Conservation (phyloP, 225 moss, liverwort and hornwort species). For the Thuidium tamariscinum region DNA sequence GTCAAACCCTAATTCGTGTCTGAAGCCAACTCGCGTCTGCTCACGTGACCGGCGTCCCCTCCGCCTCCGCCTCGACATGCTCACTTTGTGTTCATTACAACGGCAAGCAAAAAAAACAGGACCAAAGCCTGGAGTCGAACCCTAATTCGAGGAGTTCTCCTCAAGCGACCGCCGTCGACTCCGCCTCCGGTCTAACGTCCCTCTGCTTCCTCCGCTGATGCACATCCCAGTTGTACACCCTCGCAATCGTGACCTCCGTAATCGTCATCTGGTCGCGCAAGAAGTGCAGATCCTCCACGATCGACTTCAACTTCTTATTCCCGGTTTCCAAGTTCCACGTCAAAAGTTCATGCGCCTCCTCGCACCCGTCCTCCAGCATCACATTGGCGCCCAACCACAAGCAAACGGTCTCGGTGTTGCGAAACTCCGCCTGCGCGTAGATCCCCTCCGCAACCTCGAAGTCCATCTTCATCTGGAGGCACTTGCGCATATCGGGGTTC, state of each 20-base stretch:
- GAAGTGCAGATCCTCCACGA: conserved; percentile 79
- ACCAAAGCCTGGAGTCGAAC: background rate
- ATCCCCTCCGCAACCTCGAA: conserved; percentile 98
- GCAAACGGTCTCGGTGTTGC: conserved; percentile 74
- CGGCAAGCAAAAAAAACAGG: background rate
- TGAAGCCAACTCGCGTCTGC: background rate
- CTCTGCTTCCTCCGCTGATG: conserved; percentile 81
- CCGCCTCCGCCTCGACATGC: background rate
- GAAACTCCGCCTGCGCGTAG: conserved; percentile 79
- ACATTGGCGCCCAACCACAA: conserved; percentile 99
- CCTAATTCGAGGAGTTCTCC: background rate
- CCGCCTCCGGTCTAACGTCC: conserved; percentile 21
- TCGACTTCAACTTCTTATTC: conserved; percentile 53
- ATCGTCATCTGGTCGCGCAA: conserved; percentile 94
- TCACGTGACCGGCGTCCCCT: background rate
- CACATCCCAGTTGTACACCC: conserved; percentile 95
- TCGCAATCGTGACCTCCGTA: conserved; percentile 92
- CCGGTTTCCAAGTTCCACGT: conserved; percentile 80
- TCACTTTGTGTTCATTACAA: background rate
- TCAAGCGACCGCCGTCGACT: conserved; percentile 18
- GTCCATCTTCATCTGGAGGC: conserved; percentile 81
- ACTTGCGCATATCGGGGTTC: conserved; percentile 94
- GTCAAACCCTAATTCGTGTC: background rate
- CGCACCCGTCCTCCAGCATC: conserved; percentile 89
- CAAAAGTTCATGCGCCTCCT: conserved; percentile 70